Conservation (phyloP, 75 land plant species). For the Cupressus sempervirens region DNA sequence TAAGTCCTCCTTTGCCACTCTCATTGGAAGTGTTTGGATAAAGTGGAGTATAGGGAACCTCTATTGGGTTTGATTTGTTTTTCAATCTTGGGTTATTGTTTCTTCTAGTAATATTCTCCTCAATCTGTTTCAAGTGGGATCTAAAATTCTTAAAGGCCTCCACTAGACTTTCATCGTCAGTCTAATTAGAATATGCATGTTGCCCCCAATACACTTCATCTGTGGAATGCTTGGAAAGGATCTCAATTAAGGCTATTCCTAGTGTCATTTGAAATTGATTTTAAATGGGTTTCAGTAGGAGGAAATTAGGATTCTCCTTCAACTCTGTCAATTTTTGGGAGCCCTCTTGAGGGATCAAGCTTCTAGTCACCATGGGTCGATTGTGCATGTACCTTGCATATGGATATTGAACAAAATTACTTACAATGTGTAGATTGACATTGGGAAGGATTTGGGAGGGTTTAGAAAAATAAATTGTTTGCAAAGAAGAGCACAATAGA, state of each 20-base stretch:
- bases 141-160: no score
- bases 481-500: no score
- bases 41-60: constrained; percentile 8
- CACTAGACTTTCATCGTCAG: no score
- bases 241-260: constrained; percentile 36
- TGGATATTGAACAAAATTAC: constrained; percentile 42
- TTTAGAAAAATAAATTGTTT: no score
- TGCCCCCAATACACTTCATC: no score
- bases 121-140: no score
- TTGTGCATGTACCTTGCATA: constrained; percentile 42
- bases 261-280: constrained; percentile 22
- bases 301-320: constrained; percentile 19
- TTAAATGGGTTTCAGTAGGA: constrained; percentile 11
- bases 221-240: constrained; percentile 18
- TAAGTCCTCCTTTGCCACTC: not conserved
- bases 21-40: not conserved
- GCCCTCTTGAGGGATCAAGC: constrained; percentile 27
- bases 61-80: not conserved
- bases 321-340: constrained; percentile 20
- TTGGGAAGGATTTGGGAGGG: no score
- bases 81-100: no score
- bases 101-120: no score
- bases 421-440: constrained; percentile 68
- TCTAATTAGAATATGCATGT: no score
- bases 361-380: constrained; percentile 30